Evolutionary conservation across 805 yeast genomes (phyloP), one percentile per base, ranked within the genome.

Genomic region (Allodekkera sacchari): DNA sequence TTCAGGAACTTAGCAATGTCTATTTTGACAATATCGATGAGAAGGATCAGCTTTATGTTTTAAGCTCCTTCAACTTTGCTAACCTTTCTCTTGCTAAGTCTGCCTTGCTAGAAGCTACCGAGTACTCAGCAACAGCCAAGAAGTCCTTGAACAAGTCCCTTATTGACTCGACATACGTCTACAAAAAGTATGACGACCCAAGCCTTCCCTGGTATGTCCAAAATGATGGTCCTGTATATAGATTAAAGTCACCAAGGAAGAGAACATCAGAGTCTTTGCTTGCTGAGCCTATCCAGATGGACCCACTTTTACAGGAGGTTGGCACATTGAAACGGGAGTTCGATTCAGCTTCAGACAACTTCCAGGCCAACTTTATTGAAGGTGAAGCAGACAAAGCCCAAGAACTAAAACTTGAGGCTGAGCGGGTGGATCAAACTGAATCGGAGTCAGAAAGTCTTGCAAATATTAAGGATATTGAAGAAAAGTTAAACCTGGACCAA

Each of bases 151-250:
- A 33, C 33, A 41, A n/a, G 21, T 31, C 28, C 5, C 28, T 33
- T 12, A 28, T 37, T 30, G 29, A 26, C n/a, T 18, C 24, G n/a
- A 22, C 9, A 21, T 11, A 14, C 13, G 18, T 38, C 21, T 36
- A 28, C 27, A 42, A 41, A 22, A 39, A 29, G 17, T 44, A 38
- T 26, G 33, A 28, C 19, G 57, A 52, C 37, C 28, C 42, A 4
- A 37, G 49, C 6, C 31, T 53, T 22, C 60, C 61, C 4, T 55
- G 60, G 59, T 53, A 51, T 42, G 37, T 43, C 9, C 25, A 30
- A 6, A 38, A 28, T 10, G 42, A 38, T 19, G 43, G 42, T 4
- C 35, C 40, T 6, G 40, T 51, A 17, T 49, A 38, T 25, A 39
- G 56, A 22, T 32, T 41, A 17, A 41, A 43, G 17, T 23, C 31